Evolutionary conservation across 78 protist genomes (phyloP).

Genomic region (Parvularia atlantis): DNA sequence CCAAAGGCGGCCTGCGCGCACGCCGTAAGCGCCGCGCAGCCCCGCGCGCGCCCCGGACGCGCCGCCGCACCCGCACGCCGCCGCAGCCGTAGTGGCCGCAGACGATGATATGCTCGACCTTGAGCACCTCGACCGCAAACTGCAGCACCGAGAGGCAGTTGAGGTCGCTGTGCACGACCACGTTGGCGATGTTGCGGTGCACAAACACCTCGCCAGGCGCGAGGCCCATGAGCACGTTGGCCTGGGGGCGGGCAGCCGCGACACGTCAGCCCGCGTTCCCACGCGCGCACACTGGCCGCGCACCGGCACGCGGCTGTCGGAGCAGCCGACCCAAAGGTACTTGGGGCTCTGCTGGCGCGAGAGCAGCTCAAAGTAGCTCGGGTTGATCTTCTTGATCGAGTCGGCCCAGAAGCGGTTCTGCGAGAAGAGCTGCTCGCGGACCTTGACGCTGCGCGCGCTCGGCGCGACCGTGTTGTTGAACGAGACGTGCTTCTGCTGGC

Average conservation of each 20-base stretch:
- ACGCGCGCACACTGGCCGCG: constrained; percentile 12
- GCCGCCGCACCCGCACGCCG: constrained; percentile 25
- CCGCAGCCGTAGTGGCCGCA: constrained; percentile 89
- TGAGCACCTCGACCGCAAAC: constrained; percentile 72
- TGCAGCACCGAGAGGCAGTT: constrained; percentile 61
- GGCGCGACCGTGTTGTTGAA: too few species aligned
- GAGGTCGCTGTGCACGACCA: constrained; percentile 62
- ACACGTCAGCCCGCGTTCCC: neutral
- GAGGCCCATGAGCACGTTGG: constrained; percentile 51
- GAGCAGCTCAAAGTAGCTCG: constrained; percentile 40
- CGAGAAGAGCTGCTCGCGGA: neutral
- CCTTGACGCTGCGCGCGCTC: too few species aligned
- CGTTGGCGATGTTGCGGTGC: constrained; percentile 82
- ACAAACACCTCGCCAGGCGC: constrained; percentile 74
- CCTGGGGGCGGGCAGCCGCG: neutral
- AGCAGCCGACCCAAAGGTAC: constrained; percentile 82
- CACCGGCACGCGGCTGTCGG: constrained; percentile 88
- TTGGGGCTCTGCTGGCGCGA: constrained; percentile 53
- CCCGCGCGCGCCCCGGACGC: neutral
- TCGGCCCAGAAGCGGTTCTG: constrained; percentile 49
- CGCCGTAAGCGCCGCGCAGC: neutral
- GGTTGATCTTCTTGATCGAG: constrained; percentile 37
- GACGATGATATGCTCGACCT: constrained; percentile 73
- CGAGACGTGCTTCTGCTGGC: too few species aligned
- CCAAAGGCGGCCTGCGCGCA: constrained; percentile 20